phyloP scores from a whole-genome alignment of 306 rosid genomes.

The Glycine tomentella region DNA sequence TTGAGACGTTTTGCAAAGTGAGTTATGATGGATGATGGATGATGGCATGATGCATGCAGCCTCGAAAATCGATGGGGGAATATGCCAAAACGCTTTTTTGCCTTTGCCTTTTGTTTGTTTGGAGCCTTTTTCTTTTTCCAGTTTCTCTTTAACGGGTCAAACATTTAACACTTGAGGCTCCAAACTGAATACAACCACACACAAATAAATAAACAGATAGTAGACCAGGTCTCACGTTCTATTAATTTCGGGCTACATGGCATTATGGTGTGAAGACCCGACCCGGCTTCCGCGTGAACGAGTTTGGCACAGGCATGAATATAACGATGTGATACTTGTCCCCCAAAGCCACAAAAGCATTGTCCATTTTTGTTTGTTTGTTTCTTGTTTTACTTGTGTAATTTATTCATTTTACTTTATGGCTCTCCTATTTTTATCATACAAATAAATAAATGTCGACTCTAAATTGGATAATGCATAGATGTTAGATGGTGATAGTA shows the following conservation, averaged over 20 bases:
- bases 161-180: constrained; percentile 29
- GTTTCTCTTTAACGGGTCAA: constrained; percentile 44
- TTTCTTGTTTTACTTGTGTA: not conserved
- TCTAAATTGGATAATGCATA: not conserved
- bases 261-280: not conserved
- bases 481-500: too few relatives aligned
- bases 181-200: not conserved
- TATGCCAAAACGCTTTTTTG: constrained; percentile 43
- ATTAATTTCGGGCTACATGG: not conserved
- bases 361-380: not conserved
- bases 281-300: constrained; percentile 36
- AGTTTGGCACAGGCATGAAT: constrained; percentile 32
- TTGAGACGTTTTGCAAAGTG: too few relatives aligned
- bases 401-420: not conserved
- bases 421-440: not conserved
- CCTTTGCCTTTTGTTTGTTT: constrained; percentile 30
- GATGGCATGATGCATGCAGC: not conserved
- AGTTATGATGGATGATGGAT: too few relatives aligned
- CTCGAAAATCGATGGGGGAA: constrained; percentile 42
- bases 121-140: constrained; percentile 34
- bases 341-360: not conserved
- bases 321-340: constrained; percentile 38
- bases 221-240: not conserved
- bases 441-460: too few relatives aligned
- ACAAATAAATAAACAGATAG: not conserved